Evolutionary conservation across 2,329 filamentous ascomycete species (phyloP), one percentile per base, ranked within the genome.

Genomic region (Gaeumannomyces sp.): DNA sequence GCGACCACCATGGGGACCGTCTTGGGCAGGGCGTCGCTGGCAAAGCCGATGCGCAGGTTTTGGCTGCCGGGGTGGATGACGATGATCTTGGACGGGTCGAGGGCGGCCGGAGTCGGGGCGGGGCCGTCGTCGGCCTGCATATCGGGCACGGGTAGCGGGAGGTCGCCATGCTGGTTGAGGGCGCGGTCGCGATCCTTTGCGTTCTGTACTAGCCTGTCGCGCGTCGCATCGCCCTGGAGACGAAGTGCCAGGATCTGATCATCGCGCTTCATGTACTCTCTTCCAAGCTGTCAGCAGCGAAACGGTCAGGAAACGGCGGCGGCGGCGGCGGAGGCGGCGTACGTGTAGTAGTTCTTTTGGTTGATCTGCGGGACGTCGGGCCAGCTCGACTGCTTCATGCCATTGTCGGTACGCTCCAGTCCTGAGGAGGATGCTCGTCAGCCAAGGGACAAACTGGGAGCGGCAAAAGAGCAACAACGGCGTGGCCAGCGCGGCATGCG

Each of bases 311-410:
- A 50, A 45, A 28, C 14, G 58, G 27, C 25, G 19, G 50, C 35
- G 53, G 62, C 60, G n/a, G 57, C 28, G 65, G 60, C 31, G 27
- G 29, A 50, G 25, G n/a, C 58, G 35, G 80, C 88, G 67, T 83
- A 95, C 92, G 93, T 97, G 76, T 97, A 97, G 78, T 99, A 99
- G 77, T 99, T 99, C 81, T 99, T 99, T 77, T 99, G 95, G 75
- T 99, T 99, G 78, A 99, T 99, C 72, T 95, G 92, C 59, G 86
- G 84, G 65, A 97, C 88, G 73, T 95, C 90, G 13, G 95, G 94
- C 94, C 95, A 99, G 76, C 85, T 96, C 61, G 93, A 91, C 74
- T 95, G 86, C 74, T 93, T 95, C 89, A 99, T 94, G 79, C 94
- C 93, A 85, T 99, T 99, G 81, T 99, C 95, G 67, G 95, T 98